Percentiles rank a stretch among this genome's conserved stretches.
Evolutionary conservation across 2,329 filamentous ascomycete species (phyloP).

Genomic region (Aspergillus ochraceus): DNA sequence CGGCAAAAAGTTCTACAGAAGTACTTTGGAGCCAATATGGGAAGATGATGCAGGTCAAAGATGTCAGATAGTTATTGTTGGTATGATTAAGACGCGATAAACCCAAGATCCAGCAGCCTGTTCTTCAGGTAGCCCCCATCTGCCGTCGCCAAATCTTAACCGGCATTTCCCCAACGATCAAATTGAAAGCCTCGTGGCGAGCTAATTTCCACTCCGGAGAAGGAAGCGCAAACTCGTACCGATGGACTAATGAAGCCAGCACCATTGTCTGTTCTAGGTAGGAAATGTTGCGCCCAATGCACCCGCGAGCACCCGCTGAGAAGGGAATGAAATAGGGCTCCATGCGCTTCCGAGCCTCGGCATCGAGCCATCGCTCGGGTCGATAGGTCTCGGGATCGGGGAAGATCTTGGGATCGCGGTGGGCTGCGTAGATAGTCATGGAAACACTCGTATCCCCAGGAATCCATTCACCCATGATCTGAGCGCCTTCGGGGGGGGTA

Average conservation of each 20-base stretch:
- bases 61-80: no score
- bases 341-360: conserved; percentile 33
- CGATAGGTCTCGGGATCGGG: conserved; percentile 34
- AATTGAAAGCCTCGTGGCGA: conserved; percentile 20
- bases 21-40: no score
- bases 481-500: conserved; percentile 43
- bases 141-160: conserved; percentile 9
- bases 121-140: not conserved
- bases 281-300: conserved; percentile 41
- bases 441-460: conserved; percentile 44
- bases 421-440: conserved; percentile 40
- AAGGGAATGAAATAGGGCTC: conserved; percentile 42
- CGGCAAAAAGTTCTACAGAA: no score
- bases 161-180: conserved; percentile 19
- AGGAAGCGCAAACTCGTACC: conserved; percentile 17
- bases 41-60: no score
- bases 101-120: no score
- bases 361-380: conserved; percentile 42
- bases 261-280: conserved; percentile 49
- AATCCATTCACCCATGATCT: conserved; percentile 43
- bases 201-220: conserved; percentile 28
- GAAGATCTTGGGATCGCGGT: conserved; percentile 35
- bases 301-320: conserved; percentile 36
- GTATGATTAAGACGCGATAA: no score
- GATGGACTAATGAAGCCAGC: conserved; percentile 41